These are phyloP conservation scores for Lagenidium sp. DNA, from an alignment of 352 stramenopile species.

Conservation along the genomic window DNA sequence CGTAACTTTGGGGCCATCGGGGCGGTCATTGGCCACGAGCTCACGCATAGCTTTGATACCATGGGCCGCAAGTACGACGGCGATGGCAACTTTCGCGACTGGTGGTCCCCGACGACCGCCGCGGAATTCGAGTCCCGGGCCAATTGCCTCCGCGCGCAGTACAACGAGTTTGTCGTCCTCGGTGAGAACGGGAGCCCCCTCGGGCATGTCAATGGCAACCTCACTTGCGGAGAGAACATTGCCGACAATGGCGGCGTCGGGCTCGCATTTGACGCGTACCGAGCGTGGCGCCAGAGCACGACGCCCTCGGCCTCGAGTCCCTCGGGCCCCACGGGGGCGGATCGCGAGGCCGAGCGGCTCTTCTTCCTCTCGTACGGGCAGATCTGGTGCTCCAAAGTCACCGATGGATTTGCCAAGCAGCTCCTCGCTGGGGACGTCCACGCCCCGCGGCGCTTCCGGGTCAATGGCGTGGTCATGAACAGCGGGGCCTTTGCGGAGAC, in stretches of 20 bases:
- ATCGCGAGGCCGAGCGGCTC: constrained; percentile 3
- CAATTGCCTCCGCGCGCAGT: constrained; percentile 9
- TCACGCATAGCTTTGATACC: constrained; percentile 21
- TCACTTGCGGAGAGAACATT: constrained; percentile 70
- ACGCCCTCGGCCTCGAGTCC: background rate
- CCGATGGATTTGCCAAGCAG: constrained; percentile 1
- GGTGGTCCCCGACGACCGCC: constrained; percentile 40
- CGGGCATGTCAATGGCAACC: constrained; percentile 42
- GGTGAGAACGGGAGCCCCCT: background rate
- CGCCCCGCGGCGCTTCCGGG: constrained; percentile 8
- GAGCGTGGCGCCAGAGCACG: background rate
- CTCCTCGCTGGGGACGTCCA: constrained; percentile 7
- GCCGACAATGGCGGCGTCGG: constrained; percentile 54
- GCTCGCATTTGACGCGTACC: constrained; percentile 39
- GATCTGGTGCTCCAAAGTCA: constrained; percentile 11
- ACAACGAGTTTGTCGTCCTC: background rate
- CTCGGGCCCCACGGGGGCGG: background rate
- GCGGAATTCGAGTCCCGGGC: constrained; percentile 7
- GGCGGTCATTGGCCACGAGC: constrained; percentile 70
- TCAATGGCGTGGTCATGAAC: constrained; percentile 16
- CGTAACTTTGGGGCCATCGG: constrained; percentile 76
- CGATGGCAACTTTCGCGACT: constrained; percentile 60
- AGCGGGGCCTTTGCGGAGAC: constrained; percentile 12
- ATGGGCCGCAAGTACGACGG: constrained; percentile 52
- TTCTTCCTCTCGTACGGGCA: constrained; percentile 17